Base-by-base conservation (phyloP, 257 asterid genomes). In the Fraxinus pennsylvanica region DNA sequence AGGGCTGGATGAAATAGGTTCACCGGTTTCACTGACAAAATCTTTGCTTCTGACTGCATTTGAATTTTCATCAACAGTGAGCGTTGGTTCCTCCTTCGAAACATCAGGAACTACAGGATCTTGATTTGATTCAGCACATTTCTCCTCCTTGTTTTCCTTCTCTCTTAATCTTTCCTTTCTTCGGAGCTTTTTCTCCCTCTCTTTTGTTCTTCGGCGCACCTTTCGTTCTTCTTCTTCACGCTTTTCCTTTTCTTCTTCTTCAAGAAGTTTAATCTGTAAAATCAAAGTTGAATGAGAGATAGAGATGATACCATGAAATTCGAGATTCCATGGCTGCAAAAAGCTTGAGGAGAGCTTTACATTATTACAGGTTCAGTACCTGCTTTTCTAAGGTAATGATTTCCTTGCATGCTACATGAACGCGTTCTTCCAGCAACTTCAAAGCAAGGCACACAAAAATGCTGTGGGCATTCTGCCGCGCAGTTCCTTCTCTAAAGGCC, bases 401-500 rank as follows among this genome's bases (percentile, higher is more conserved):
- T 82, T 96, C 99, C 86, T 96, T 93, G 95, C 97, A 96, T 8
- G 99, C 97, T 41, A 93, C 96, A 61, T 89, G 97, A 9, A 93
- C 86, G 30, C 97, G 96, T 74, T 96, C 96, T 86, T 96, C 99
- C 73, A 96, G 91, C 75, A 96, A 86, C 86, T 92, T 92, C 78
- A 93, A 76, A 81, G 96, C 96, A 81, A 96, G 97, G 80, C 97
- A 93, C 73, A 96, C 98, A 81, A 96, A 93, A 78, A 93, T 92
- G 90, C 96, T 92, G 81, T 93, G 99, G 71, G 99, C 98, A 87
- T 96, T 96, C 86, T 96, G 97, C 50, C 99, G 92, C 1, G 98
- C 97, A 22, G 99, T 96, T 89, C 98, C 99, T 89, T 96, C 98
- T 87, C 99, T 93, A 73, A 92, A 96, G 69, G 99, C 99, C 82